Conservation (phyloP, 495 filamentous ascomycete species). For the Lentithecium fluviatile region DNA sequence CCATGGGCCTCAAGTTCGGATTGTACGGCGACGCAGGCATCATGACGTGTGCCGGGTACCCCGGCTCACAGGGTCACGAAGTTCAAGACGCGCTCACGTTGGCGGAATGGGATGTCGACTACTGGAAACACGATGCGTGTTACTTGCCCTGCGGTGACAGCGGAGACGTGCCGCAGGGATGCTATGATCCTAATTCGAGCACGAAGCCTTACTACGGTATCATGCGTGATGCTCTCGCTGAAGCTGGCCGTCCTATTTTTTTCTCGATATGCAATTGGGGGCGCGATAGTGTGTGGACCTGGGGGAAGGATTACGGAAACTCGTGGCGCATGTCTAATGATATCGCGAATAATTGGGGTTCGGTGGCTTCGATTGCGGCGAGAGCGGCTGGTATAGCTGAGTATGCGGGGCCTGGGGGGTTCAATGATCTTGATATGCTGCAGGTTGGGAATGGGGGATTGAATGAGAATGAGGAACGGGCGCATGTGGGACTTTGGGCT, state of each 20-base stretch:
- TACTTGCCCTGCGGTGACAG: slow-evolving; percentile 21
- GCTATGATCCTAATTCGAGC: slow-evolving; percentile 10
- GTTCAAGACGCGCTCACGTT: slow-evolving; percentile 48
- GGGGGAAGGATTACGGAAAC: slow-evolving; percentile 27
- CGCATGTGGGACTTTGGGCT: slow-evolving; percentile 60
- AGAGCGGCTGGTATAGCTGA: slow-evolving; percentile 31
- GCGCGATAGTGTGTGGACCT: slow-evolving; percentile 24
- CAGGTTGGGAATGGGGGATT: slow-evolving; percentile 36
- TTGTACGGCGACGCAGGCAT: slow-evolving; percentile 43
- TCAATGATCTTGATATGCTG: slow-evolving; percentile 43
- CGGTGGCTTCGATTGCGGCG: slow-evolving; percentile 24
- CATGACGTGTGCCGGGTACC: slow-evolving; percentile 36
- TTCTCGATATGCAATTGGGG: slow-evolving; percentile 36
- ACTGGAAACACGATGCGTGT: slow-evolving; percentile 37
- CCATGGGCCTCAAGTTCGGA: slow-evolving; percentile 40
- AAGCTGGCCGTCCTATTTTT: slow-evolving; percentile 8
- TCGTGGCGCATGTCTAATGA: slow-evolving; percentile 35
- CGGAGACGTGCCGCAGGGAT: slow-evolving; percentile 26
- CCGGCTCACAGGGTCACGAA: slow-evolving; percentile 47
- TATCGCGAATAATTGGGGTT: slow-evolving; percentile 26
- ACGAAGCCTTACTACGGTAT: slow-evolving; percentile 14
- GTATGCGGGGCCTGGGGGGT: slow-evolving; percentile 35
- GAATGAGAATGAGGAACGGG: slow-evolving; percentile 34
- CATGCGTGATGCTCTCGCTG: slow-evolving; percentile 31
- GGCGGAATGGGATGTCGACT: slow-evolving; percentile 47